Conservation (phyloP, 2,329 filamentous ascomycete species). For the Biscogniauxia mediterranea region DNA sequence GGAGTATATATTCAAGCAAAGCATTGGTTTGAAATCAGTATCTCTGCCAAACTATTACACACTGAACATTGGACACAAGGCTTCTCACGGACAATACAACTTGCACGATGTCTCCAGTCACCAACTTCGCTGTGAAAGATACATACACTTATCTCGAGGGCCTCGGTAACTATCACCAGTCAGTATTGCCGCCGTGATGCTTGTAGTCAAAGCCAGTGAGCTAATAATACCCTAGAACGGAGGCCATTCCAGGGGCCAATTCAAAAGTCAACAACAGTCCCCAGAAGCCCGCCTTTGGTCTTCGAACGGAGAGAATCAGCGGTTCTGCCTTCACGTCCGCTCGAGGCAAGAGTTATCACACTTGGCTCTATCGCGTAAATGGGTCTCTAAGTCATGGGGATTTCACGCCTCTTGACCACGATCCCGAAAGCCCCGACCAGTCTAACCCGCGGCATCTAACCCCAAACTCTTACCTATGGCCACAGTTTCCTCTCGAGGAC, state of each 20-base stretch:
- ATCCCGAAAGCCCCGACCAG: conserved; percentile 21
- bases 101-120: conserved; percentile 9
- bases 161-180: conserved; percentile 19
- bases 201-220: not conserved
- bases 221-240: conserved; percentile 54
- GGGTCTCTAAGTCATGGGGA: conserved; percentile 61
- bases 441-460: conserved; percentile 61
- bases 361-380: conserved; percentile 70
- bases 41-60: too few relatives aligned
- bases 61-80: too few relatives aligned
- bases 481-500: conserved; percentile 67
- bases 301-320: conserved; percentile 79
- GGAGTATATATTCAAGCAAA: too few relatives aligned
- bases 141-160: conserved; percentile 16
- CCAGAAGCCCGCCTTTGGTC: conserved; percentile 73
- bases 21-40: too few relatives aligned
- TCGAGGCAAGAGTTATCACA: conserved; percentile 65
- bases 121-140: conserved; percentile 15
- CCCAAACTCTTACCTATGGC: conserved; percentile 80
- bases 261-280: conserved; percentile 78
- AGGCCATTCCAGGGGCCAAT: conserved; percentile 72
- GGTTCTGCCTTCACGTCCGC: conserved; percentile 71
- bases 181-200: not conserved
- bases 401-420: conserved; percentile 47
- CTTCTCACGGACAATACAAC: not conserved